Base-by-base conservation (phyloP, 148 eudicot species). In the Amaranthus hypochondriacus region DNA sequence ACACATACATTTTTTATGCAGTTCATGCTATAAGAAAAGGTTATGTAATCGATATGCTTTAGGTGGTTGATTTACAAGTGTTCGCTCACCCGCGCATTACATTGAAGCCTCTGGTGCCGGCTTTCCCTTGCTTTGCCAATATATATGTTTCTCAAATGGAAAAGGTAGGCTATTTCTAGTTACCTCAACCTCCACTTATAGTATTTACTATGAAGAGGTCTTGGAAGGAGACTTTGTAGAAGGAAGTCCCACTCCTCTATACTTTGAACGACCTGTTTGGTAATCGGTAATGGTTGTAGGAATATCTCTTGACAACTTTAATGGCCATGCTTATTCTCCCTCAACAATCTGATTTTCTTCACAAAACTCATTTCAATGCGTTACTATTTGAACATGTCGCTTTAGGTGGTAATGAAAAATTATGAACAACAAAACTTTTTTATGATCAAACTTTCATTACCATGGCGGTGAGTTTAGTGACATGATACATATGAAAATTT, bases 51-150 rank as follows among this genome's bases (percentile, higher is more conserved):
- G 69, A 48, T 49, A 68, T 68, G 66, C 70, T 85, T 86, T 83
- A 93, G 98, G 95, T 93, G 80, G 79, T 93, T 53, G 98, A 93
- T 78, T 86, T 93, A 79, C 98, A 93, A 86, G 97, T 93, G 76
- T 93, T 89, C 86, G 98, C 98, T 75, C 81, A 80, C 79, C 98
- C 98, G 53, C 95, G 98, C 50, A 87, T 93, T 77, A 93, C 97
- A 60, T 79, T 93, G 79, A 93, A 93, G 91, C 98, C 98, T n/a
- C 74, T 93, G 82, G 98, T 93, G 80, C 98, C 98, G 46, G 84
- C 81, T 77, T 93, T 93, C 79, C 98, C 98, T 63, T 93, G 98
- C 76, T 93, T 93, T 74, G 92, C 92, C 56, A 91, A 86, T 54
- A 91, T 93, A 81, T 73, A 71, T 59, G 97, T 93, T 43, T 93